These are phyloP conservation scores for Ruellia speciosa DNA, from an alignment of 305 asterid genomes.

Conservation along the genomic window DNA sequence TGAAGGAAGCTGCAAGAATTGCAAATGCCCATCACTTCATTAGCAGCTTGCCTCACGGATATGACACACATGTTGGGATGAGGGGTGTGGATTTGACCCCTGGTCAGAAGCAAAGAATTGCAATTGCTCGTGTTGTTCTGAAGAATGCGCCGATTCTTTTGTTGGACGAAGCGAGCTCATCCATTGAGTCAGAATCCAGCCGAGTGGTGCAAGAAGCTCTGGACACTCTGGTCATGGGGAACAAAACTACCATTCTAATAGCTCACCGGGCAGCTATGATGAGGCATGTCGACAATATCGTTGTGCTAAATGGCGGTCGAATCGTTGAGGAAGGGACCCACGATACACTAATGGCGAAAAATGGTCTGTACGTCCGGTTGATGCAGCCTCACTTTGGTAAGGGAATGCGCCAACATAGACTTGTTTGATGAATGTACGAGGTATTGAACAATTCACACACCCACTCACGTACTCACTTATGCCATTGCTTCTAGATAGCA, in stretches of 20 bases:
- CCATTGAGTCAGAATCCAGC: conserved; percentile 94
- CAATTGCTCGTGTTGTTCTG: conserved; percentile 80
- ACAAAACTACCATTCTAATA: conserved; percentile 84
- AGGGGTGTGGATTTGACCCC: conserved; percentile 99
- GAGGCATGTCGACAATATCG: conserved; percentile 96
- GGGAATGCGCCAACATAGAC: conserved; percentile 89
- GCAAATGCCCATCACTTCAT: conserved; percentile 99
- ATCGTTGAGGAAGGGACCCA: conserved; percentile 97
- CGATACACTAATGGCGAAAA: conserved; percentile 63
- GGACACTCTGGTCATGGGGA: conserved; percentile 92
- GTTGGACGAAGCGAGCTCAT: conserved; percentile 94
- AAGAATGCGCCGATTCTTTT: conserved; percentile 91
- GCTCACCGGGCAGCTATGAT: conserved; percentile 99
- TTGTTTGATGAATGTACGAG: conserved; percentile 28
- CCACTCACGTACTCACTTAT: neutral
- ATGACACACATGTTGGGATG: conserved; percentile 99
- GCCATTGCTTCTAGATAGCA: neutral
- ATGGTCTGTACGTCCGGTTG: conserved; percentile 85
- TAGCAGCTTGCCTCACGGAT: conserved; percentile 97
- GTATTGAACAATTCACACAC: neutral
- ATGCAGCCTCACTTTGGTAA: conserved; percentile 98
- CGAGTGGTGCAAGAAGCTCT: conserved; percentile 95
- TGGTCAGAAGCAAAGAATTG: conserved; percentile 93
- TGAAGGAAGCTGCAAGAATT: conserved; percentile 97
- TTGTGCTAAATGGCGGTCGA: conserved; percentile 93